Evolutionary conservation across 257 asterid species (phyloP).

Genomic region (Nemophila menziesii): DNA sequence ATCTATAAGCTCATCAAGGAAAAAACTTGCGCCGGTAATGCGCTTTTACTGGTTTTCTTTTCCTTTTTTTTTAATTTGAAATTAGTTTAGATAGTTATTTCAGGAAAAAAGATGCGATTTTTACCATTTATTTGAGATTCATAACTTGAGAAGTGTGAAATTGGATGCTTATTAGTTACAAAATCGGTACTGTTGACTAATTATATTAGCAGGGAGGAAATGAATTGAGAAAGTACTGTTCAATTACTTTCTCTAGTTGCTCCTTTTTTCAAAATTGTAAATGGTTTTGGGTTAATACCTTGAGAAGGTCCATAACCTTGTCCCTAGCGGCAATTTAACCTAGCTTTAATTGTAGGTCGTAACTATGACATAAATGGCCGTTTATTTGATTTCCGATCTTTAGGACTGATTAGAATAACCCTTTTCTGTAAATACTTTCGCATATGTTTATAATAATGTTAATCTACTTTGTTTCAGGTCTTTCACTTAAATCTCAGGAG

Average conservation of each 20-base stretch:
- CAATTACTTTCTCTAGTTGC: not conserved
- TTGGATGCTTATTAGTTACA: not conserved
- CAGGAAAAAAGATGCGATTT: slow-evolving; percentile 6
- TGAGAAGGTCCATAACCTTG: too few species aligned
- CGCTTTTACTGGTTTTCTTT: not conserved
- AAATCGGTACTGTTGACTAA: too few species aligned
- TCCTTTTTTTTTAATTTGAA: too few species aligned
- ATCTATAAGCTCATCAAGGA: slow-evolving; percentile 67
- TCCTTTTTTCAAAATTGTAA: not conserved
- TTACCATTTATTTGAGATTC: not conserved
- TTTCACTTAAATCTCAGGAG: slow-evolving; percentile 72
- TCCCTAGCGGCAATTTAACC: too few species aligned
- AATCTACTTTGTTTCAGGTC: slow-evolving; percentile 31
- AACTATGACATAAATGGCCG: too few species aligned
- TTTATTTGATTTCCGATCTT: too few species aligned
- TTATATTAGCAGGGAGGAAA: not conserved
- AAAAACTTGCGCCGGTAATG: slow-evolving; percentile 60
- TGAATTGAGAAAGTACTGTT: not conserved
- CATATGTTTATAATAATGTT: not conserved
- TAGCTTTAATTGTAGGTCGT: too few species aligned
- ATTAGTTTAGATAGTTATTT: too few species aligned
- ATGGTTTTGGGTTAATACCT: too few species aligned
- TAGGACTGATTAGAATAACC: too few species aligned
- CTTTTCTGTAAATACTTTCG: not conserved
- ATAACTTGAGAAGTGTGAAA: slow-evolving; percentile 3